Conservation (phyloP, 305 asterid species). For the Fraxinus sp. region DNA sequence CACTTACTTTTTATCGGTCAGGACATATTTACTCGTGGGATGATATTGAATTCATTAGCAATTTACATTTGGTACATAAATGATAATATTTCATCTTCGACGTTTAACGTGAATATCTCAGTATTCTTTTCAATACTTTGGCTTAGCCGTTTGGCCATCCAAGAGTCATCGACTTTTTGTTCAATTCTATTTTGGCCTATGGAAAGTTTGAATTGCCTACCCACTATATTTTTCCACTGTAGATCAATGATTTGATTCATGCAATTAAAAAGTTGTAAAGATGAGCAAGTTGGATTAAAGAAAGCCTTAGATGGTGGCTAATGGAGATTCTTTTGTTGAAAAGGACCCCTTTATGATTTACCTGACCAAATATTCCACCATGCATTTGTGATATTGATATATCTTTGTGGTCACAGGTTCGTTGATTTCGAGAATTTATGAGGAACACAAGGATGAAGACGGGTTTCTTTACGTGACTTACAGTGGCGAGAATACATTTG, state of each 20-base stretch:
- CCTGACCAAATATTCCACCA: neutral
- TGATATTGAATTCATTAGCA: neutral
- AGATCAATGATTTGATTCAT: neutral
- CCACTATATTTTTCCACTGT: neutral
- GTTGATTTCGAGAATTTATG: constrained; percentile 51
- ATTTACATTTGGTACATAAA: neutral
- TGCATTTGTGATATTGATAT: neutral
- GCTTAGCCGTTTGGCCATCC: neutral
- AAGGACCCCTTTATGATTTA: neutral
- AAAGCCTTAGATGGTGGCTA: neutral
- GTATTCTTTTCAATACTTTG: neutral
- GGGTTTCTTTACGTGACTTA: constrained; percentile 61
- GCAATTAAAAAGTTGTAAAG: neutral
- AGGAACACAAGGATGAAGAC: constrained; percentile 52
- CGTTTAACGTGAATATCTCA: neutral
- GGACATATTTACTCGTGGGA: neutral
- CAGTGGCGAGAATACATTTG: constrained; percentile 54
- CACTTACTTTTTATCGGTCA: neutral
- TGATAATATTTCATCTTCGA: neutral
- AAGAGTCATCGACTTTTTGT: neutral
- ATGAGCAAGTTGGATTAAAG: neutral
- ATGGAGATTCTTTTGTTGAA: neutral
- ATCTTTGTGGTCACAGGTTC: constrained; percentile 39
- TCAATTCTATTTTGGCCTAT: neutral
- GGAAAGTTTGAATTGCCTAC: neutral